Evolutionary conservation across 1,284 basidiomycete genomes (phyloP), one percentile per base, ranked within the genome.

Genomic region (Papiliotrema terrestris): DNA sequence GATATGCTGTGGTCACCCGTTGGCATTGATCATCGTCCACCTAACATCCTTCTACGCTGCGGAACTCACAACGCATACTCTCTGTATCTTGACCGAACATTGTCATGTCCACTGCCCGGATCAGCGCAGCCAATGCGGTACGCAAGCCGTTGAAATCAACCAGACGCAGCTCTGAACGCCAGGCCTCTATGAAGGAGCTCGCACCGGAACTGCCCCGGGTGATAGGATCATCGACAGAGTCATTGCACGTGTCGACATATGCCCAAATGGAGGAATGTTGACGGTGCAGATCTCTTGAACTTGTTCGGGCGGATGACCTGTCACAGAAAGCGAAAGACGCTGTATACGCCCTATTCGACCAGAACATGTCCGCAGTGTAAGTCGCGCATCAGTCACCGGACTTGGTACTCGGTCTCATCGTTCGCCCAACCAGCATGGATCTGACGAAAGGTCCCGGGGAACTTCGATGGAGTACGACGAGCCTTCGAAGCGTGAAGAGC

Each of bases 331-430:
- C 58, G 8, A 45, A 55, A 32, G 61, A 64, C 22, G 54, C 61
- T 5, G 59, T 75, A 14, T 73, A 64, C 56, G 44, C 37, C 1
- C 54, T 75, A 8, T 70, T 65, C 51, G 60, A 71, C 50, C 44
- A 45, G 5, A 75, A 73, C 56, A 75, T 75, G 62, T 55, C 49
- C n/a, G 37, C 52, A 13, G 48, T 73, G 58, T 71, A 51, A 1
- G 56, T 56, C 2, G 36, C 29, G 41, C 37, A 19, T 38, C 35
- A 6, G 37, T 20, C 17, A 42, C 20, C 26, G 14, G 19, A 20
- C 17, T 20, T 45, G 29, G 17, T 23, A 1, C 25, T 17, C 29
- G 29, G 29, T 6, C 29, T 6, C 29, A 11, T n/a, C n/a, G n/a
- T n/a, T n/a, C n/a, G n/a, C n/a, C n/a, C n/a, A n/a, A 11, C 29